A percentile compares a stretch with the other conserved stretches of the same genome.
Evolutionary conservation across 257 asterid genomes (phyloP).

Genomic region (Leonotis leonurus): DNA sequence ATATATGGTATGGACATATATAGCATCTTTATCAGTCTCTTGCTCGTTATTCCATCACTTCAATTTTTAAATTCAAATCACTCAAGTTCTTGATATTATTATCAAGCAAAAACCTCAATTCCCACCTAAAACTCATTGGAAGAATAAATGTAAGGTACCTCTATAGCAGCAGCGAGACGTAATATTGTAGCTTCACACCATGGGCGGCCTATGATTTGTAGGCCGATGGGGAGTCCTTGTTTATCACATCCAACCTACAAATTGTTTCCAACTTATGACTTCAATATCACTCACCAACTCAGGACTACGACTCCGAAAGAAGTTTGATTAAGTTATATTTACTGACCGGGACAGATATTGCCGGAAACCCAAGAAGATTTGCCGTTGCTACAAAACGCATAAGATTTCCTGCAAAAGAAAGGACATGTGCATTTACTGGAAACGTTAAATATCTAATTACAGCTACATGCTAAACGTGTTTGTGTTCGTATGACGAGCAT

Average conservation of each 20-base stretch:
- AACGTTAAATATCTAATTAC: background rate
- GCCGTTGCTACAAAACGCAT: slow-evolving; percentile 75
- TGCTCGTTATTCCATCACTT: background rate
- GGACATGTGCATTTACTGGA: background rate
- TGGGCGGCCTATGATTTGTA: slow-evolving; percentile 91
- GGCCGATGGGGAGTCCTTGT: slow-evolving; percentile 93
- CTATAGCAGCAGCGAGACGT: slow-evolving; percentile 80
- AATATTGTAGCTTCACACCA: slow-evolving; percentile 91
- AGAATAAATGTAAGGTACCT: slow-evolving; percentile 35
- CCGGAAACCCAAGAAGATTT: slow-evolving; percentile 93
- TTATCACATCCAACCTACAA: slow-evolving; percentile 84
- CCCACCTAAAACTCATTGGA: background rate
- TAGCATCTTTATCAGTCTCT: background rate
- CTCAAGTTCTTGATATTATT: no score
- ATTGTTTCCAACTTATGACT: slow-evolving; percentile 3
- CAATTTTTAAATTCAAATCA: no score
- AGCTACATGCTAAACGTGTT: no score
- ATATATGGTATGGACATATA: no score
- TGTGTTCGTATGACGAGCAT: no score
- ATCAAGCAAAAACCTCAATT: no score
- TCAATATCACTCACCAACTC: no score
- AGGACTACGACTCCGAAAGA: background rate
- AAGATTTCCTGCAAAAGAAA: slow-evolving; percentile 53
- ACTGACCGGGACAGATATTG: slow-evolving; percentile 90
- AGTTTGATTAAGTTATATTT: no score